These are phyloP conservation scores for Epichloe elymi DNA, from an alignment of 2,329 filamentous ascomycete species.

Conservation along the genomic window DNA sequence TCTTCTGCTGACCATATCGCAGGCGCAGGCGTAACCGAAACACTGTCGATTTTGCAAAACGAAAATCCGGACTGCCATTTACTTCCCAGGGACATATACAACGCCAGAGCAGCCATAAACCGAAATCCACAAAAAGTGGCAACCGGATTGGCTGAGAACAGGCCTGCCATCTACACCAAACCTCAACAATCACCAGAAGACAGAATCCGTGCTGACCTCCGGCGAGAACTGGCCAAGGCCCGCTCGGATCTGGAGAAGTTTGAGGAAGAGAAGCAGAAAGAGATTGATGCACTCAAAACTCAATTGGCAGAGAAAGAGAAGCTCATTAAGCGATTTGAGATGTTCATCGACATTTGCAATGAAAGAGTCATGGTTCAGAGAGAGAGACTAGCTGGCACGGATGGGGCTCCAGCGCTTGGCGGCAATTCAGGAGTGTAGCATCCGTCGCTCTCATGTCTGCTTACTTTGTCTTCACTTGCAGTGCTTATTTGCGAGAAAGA, in stretches of 20 bases:
- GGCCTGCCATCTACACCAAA: slow-evolving; percentile 54
- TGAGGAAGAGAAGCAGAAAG: slow-evolving; percentile 41
- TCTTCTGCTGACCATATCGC: slow-evolving; percentile 9
- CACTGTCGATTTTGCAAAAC: slow-evolving; percentile 50
- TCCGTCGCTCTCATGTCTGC: not conserved
- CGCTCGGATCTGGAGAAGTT: slow-evolving; percentile 43
- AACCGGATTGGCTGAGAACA: slow-evolving; percentile 44
- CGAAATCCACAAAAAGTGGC: slow-evolving; percentile 51
- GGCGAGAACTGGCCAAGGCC: slow-evolving; percentile 45
- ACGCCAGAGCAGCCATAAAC: slow-evolving; percentile 53
- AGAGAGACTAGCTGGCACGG: slow-evolving; percentile 26
- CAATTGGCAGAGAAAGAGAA: slow-evolving; percentile 50
- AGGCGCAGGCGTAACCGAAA: slow-evolving; percentile 53
- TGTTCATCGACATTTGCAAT: slow-evolving; percentile 59
- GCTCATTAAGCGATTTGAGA: slow-evolving; percentile 50
- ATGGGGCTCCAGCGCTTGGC: slow-evolving; percentile 14
- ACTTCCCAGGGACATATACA: slow-evolving; percentile 53
- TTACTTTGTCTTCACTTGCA: not conserved
- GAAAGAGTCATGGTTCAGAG: slow-evolving; percentile 51
- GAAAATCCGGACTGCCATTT: slow-evolving; percentile 51
- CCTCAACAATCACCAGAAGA: slow-evolving; percentile 50
- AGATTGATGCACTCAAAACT: slow-evolving; percentile 44
- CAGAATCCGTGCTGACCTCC: slow-evolving; percentile 47
- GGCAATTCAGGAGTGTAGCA: slow-evolving; percentile 14
- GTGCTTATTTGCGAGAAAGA: not conserved